A percentile compares a stretch with the other conserved stretches of the same genome.
phyloP scores from a whole-genome alignment of 202 grass and related monocot species.

The Dendrocalamus latiflorus region DNA sequence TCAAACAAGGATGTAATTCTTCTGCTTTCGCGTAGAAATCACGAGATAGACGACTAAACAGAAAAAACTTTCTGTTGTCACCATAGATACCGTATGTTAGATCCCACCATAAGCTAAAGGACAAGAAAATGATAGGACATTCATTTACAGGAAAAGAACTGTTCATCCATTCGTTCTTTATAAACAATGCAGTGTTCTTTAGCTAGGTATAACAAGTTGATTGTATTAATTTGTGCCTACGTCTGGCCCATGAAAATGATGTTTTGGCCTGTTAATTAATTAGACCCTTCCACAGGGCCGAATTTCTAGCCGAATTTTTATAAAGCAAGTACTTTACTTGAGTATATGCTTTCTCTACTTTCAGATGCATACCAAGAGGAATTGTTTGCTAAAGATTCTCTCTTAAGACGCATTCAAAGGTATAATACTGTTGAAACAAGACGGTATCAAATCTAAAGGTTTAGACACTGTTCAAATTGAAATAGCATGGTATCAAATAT shows the following conservation, averaged over 20 bases:
- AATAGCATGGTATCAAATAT: background rate
- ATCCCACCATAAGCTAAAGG: background rate
- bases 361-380: slow-evolving; percentile 28
- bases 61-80: background rate
- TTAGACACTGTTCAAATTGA: background rate
- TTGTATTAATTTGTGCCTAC: no score
- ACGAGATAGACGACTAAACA: slow-evolving; percentile 4
- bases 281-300: slow-evolving; percentile 4
- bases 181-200: background rate
- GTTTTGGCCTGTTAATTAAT: background rate
- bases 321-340: slow-evolving; percentile 19
- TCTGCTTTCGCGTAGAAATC: background rate
- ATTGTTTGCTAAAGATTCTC: slow-evolving; percentile 13
- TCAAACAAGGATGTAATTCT: background rate
- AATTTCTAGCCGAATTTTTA: background rate
- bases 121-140: background rate
- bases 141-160: background rate
- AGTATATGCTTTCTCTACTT: slow-evolving; percentile 19
- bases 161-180: background rate
- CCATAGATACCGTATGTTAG: background rate
- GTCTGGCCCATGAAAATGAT: slow-evolving; percentile 4
- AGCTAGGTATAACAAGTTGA: background rate
- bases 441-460: slow-evolving; percentile 12
- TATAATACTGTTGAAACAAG: slow-evolving; percentile 29
- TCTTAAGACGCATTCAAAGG: slow-evolving; percentile 11